phyloP scores from a whole-genome alignment of 106 monocot genomes.

The Platanthera guangdongensis region DNA sequence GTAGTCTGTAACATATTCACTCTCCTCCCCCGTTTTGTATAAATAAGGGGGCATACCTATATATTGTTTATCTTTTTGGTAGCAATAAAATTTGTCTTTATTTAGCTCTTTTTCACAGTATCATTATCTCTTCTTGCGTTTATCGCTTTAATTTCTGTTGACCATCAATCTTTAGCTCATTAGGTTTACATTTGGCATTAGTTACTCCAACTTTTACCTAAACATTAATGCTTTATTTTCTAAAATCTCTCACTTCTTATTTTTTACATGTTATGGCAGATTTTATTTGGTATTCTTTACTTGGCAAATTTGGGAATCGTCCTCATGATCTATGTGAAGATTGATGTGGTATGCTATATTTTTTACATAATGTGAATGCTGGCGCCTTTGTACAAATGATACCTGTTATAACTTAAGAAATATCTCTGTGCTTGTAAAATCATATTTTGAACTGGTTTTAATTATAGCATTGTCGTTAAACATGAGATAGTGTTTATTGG shows the following conservation, averaged over 20 bases:
- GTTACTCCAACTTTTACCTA: background rate
- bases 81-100: too few relatives aligned
- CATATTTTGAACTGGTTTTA: background rate
- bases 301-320: constrained; percentile 68
- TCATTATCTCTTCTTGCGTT: background rate
- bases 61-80: too few relatives aligned
- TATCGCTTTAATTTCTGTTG: background rate
- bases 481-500: background rate
- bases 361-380: background rate
- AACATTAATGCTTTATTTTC: background rate
- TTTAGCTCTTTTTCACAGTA: too few relatives aligned
- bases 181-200: background rate
- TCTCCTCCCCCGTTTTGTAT: too few relatives aligned
- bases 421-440: background rate
- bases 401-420: background rate
- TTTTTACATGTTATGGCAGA: constrained; percentile 45
- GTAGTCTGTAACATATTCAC: too few relatives aligned
- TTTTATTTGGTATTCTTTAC: constrained; percentile 84
- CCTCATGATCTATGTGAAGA: constrained; percentile 62
- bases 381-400: background rate
- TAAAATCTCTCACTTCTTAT: background rate
- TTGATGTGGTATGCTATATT: constrained; percentile 54
- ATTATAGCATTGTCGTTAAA: background rate
- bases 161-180: background rate
- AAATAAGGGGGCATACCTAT: too few relatives aligned